phyloP scores from a whole-genome alignment of 2,329 filamentous ascomycete genomes.

The Stemphylium beticola region DNA sequence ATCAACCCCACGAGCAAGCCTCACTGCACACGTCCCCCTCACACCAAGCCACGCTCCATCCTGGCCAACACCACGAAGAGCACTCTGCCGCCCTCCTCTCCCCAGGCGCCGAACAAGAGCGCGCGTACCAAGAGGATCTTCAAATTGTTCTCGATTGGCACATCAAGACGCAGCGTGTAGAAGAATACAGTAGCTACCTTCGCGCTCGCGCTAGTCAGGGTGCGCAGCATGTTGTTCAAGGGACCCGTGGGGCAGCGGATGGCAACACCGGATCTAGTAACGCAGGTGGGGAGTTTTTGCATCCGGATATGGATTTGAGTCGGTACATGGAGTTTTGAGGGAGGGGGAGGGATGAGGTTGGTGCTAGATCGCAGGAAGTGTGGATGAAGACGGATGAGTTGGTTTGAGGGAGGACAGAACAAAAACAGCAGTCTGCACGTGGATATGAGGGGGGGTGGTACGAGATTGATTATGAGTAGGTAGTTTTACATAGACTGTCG shows the following conservation, averaged over 20 bases:
- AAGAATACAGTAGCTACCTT: conserved; percentile 28
- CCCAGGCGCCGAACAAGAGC: neutral
- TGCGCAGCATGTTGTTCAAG: conserved; percentile 11
- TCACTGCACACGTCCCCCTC: neutral
- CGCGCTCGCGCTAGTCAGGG: conserved; percentile 21
- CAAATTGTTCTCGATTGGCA: conserved; percentile 24
- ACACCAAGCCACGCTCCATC: neutral
- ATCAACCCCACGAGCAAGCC: neutral
- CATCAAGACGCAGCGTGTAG: conserved; percentile 26
- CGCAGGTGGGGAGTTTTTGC: neutral
- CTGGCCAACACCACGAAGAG: neutral
- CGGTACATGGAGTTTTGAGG: neutral
- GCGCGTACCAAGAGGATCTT: neutral
- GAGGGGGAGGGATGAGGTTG: neutral
- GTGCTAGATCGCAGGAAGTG: neutral
- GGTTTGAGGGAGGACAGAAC: too few relatives aligned
- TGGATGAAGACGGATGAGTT: neutral
- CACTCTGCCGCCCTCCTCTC: neutral
- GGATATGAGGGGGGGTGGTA: too few relatives aligned
- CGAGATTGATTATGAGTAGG: neutral
- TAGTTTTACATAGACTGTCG: neutral
- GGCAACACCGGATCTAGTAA: neutral
- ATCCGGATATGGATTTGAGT: neutral
- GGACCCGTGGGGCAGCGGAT: neutral
- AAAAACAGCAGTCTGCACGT: too few relatives aligned